These are phyloP conservation scores for Lepiota brunneoincarnata DNA, from an alignment of 768 basidiomycete species.

Conservation along the genomic window DNA sequence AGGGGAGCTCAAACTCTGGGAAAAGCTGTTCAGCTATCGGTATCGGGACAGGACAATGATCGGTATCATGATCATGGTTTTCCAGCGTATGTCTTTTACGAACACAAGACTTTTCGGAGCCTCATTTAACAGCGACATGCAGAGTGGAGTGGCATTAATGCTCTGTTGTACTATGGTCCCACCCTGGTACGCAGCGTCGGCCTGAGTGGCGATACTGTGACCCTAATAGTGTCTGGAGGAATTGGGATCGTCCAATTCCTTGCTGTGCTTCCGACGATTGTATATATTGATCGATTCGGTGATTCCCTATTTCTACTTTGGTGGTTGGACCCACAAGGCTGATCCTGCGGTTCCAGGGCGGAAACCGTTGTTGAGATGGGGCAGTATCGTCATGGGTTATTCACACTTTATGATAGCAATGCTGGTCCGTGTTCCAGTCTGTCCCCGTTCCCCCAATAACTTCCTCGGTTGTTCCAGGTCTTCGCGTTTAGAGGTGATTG, in stretches of 20 bases:
- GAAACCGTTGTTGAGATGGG: constrained; percentile 61
- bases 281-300: constrained; percentile 69
- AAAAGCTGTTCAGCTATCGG: constrained; percentile 46
- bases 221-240: constrained; percentile 72
- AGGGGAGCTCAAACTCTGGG: constrained; percentile 49
- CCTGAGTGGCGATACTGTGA: constrained; percentile 52
- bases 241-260: constrained; percentile 78
- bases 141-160: constrained; percentile 91
- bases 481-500: constrained; percentile 50
- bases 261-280: constrained; percentile 71
- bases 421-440: constrained; percentile 39
- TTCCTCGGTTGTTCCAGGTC: constrained; percentile 36
- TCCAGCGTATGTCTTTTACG: constrained; percentile 59
- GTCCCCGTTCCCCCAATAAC: neutral
- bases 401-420: constrained; percentile 66
- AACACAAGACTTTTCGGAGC: neutral
- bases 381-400: constrained; percentile 59
- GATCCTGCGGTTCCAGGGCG: constrained; percentile 40
- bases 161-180: constrained; percentile 80
- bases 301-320: constrained; percentile 14
- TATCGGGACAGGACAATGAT: constrained; percentile 64
- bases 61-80: constrained; percentile 75
- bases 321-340: neutral
- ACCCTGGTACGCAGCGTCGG: constrained; percentile 66
- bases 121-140: neutral